Conservation (phyloP, 371 early-diverging fungal genomes). For the Parasitella parasitica region DNA sequence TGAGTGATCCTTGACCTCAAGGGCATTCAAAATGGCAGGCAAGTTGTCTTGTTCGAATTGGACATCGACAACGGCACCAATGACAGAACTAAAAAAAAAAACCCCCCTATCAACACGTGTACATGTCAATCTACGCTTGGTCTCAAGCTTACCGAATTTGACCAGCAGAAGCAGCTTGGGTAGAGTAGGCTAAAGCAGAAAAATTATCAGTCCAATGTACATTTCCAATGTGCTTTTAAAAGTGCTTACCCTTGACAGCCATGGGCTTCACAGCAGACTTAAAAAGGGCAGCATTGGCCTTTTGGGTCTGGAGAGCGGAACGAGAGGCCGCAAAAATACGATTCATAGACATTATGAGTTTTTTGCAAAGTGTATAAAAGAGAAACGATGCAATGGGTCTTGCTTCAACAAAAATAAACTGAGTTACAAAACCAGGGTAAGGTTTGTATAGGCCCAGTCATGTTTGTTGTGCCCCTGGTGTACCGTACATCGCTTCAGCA, state of each 20-base stretch:
- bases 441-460: neutral
- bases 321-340: slow-evolving; percentile 5
- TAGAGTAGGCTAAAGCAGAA: slow-evolving; percentile 19
- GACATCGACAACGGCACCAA: slow-evolving; percentile 98
- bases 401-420: neutral
- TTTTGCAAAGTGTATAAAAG: neutral
- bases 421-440: neutral
- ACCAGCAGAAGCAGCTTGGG: slow-evolving; percentile 32
- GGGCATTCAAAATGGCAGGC: slow-evolving; percentile 96
- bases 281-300: slow-evolving; percentile 23
- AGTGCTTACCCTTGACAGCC: slow-evolving; percentile 22
- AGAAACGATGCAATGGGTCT: neutral
- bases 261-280: slow-evolving; percentile 26
- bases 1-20: slow-evolving; percentile 86
- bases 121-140: neutral
- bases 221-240: neutral
- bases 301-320: slow-evolving; percentile 28
- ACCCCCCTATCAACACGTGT: too few relatives aligned
- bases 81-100: slow-evolving; percentile 57
- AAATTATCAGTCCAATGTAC: neutral
- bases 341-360: neutral
- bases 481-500: too few relatives aligned
- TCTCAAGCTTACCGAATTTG: slow-evolving; percentile 35
- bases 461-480: neutral
- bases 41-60: slow-evolving; percentile 92